Evolutionary conservation across 805 yeast species (phyloP), one percentile per base, ranked within the genome.

Genomic region (Kodamaea hsintzibuensis): DNA sequence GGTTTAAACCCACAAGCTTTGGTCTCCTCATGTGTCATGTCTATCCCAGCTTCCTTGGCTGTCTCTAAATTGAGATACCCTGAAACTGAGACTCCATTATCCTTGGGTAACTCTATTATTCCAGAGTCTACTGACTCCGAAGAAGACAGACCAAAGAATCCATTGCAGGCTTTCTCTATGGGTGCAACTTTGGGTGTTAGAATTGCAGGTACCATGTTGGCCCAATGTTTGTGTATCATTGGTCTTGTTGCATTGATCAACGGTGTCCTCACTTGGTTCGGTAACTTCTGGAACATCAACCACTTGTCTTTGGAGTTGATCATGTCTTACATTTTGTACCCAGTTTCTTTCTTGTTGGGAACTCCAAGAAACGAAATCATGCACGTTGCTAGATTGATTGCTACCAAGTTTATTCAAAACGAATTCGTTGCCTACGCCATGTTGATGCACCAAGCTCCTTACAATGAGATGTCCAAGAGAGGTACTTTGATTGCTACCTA

Each of bases 1-100:
- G 88, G 88, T 35, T 76, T 84, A 59, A 82, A 81, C 59, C 75
- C 88, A 2, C 85, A 82, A 59, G 86, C 86, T 5, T 73, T 84
- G 62, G 82, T 83, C 14, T 79, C 85, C n/a, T 80, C 86, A 27
- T 84, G 88, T 73, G 84, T 84, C 51, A 83, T 83, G 88, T 82
- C 87, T 1, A 82, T 83, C 63, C 88, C 88, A 5, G 85, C 85
- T 39, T 79, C 86, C 7, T 69, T 83, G 55, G 85, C 86, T 2
- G 80, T 82, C 18, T 79, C 86, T 13, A 83, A 83, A 61, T 72
- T 83, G 56, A 76, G 88, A 63, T 71, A 68, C 57, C 88, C 88
- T 13, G 88, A 83, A 61, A 76, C 80, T 3, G 87, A 83, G 56
- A 77, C 72, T 57, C 75, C 87, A 2, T 59, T 82, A 46, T 77